These are phyloP conservation scores for Crucihimalaya himalaica DNA, from an alignment of 345 rosid species.

Conservation along the genomic window DNA sequence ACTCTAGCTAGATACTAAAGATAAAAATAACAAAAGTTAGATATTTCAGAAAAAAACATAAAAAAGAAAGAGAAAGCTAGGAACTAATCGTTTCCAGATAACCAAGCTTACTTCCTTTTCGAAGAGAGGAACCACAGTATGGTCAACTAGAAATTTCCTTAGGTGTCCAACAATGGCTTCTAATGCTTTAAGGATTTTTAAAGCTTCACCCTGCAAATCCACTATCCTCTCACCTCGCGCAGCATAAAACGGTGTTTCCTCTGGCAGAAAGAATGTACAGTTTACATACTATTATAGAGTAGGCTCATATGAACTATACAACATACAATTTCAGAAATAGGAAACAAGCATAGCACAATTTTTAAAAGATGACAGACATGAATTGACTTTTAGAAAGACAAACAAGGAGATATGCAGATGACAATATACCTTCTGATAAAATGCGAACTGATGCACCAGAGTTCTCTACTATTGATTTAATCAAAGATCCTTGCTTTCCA, in stretches of 20 bases:
- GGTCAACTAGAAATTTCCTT: constrained; percentile 82
- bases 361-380: neutral
- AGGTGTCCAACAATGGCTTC: constrained; percentile 75
- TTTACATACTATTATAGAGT: neutral
- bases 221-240: constrained; percentile 68
- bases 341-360: neutral
- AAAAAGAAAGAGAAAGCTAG: neutral
- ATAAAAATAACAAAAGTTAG: neutral
- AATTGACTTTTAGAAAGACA: neutral
- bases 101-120: constrained; percentile 65
- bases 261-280: constrained; percentile 43
- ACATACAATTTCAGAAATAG: constrained; percentile 2
- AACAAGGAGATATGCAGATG: neutral
- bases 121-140: constrained; percentile 71
- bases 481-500: constrained; percentile 86
- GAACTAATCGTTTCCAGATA: neutral
- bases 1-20: constrained; percentile 51
- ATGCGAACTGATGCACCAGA: constrained; percentile 80
- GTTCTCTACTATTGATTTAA: constrained; percentile 82
- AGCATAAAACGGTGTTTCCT: constrained; percentile 61
- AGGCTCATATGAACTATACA: neutral
- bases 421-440: constrained; percentile 64
- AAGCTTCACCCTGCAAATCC: constrained; percentile 70
- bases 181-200: constrained; percentile 65
- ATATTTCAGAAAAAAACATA: neutral